phyloP scores from a whole-genome alignment of 805 yeast species.

The Saccharomyces eubayanus region DNA sequence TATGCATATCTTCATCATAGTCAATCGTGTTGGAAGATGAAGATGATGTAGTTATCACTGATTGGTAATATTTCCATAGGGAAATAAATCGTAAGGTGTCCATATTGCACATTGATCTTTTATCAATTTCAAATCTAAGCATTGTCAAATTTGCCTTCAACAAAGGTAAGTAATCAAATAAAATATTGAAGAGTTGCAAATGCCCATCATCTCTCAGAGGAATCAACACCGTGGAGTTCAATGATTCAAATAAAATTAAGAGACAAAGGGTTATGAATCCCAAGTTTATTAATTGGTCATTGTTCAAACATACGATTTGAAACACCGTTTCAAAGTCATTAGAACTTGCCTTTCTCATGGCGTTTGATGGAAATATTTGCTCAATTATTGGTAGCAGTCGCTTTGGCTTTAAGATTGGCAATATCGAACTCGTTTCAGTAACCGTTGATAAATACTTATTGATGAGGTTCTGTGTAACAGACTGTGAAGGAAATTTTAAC shows the following conservation, averaged over 20 bases:
- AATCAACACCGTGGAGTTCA: conserved; percentile 25
- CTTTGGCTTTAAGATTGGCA: conserved; percentile 22
- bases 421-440: conserved; percentile 14
- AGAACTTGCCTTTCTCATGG: neutral
- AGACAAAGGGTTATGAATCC: conserved; percentile 17
- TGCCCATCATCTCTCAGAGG: conserved; percentile 19
- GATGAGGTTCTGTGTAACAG: conserved; percentile 13
- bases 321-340: conserved; percentile 14
- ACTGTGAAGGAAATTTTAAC: conserved; percentile 16
- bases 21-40: conserved; percentile 10
- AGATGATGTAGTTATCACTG: neutral
- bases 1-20: conserved; percentile 25
- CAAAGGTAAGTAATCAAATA: conserved; percentile 8
- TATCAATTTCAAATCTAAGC: conserved; percentile 16
- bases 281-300: conserved; percentile 16
- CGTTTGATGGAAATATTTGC: conserved; percentile 8
- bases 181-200: conserved; percentile 9
- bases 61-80: conserved; percentile 17
- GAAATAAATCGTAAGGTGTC: conserved; percentile 19
- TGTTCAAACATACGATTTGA: conserved; percentile 9
- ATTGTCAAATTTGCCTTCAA: conserved; percentile 13
- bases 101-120: conserved; percentile 7
- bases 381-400: conserved; percentile 16
- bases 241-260: conserved; percentile 20
- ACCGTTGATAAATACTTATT: conserved; percentile 15